Evolutionary conservation across 768 basidiomycete genomes (phyloP).

Genomic region (Russula brevipes): DNA sequence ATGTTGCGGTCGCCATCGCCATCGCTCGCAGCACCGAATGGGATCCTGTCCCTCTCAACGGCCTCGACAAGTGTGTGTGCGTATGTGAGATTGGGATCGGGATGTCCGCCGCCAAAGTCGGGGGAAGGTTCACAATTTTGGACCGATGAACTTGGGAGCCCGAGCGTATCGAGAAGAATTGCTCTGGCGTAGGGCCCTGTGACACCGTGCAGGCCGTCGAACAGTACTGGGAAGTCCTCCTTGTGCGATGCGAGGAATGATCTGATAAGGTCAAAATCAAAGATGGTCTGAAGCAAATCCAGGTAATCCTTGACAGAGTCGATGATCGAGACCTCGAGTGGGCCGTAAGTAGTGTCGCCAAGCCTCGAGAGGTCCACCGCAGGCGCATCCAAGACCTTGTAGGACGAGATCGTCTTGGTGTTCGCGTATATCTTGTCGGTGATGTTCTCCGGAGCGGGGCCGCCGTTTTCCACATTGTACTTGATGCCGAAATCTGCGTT

Average conservation of each 20-base stretch:
- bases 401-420: constrained; percentile 79
- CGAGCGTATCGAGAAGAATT: constrained; percentile 79
- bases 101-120: constrained; percentile 97
- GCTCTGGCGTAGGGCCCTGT: constrained; percentile 94
- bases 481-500: constrained; percentile 99
- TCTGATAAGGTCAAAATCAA: constrained; percentile 92
- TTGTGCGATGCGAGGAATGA: constrained; percentile 70
- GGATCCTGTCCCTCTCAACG: constrained; percentile 80
- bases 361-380: constrained; percentile 79
- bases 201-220: constrained; percentile 94
- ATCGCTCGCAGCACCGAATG: constrained; percentile 94
- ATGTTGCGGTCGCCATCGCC: constrained; percentile 99
- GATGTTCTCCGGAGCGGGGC: constrained; percentile 92
- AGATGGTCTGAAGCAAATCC: constrained; percentile 76
- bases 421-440: constrained; percentile 94
- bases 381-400: constrained; percentile 77
- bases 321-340: constrained; percentile 82
- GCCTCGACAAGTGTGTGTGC: constrained; percentile 89
- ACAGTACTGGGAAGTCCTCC: constrained; percentile 76
- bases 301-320: constrained; percentile 92
- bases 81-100: constrained; percentile 97
- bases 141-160: constrained; percentile 69
- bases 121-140: constrained; percentile 91
- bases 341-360: constrained; percentile 75
- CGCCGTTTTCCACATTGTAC: constrained; percentile 97